Evolutionary conservation across 495 filamentous ascomycete species (phyloP).

Genomic region (Corynascus novoguineensis): DNA sequence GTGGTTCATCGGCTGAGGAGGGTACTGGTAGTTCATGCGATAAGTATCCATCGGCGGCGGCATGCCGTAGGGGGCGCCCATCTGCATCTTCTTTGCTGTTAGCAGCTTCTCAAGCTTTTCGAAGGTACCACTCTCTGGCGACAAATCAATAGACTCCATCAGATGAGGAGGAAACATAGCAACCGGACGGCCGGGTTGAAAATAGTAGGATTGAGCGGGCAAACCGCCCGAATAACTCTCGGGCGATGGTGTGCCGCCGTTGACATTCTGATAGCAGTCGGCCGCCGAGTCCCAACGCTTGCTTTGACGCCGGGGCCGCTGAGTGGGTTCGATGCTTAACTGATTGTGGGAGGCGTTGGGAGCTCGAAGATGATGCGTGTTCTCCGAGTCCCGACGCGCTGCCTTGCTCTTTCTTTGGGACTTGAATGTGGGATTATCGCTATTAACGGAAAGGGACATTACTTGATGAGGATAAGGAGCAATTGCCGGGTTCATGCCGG

Average conservation of each 20-base stretch:
- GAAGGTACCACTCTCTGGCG: slow-evolving; percentile 64
- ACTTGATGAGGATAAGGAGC: slow-evolving; percentile 45
- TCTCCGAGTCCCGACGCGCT: slow-evolving; percentile 41
- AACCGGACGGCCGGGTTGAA: slow-evolving; percentile 28
- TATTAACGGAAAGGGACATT: slow-evolving; percentile 53
- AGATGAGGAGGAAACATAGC: slow-evolving; percentile 36
- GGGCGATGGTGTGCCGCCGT: slow-evolving; percentile 18
- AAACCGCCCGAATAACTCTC: slow-evolving; percentile 25
- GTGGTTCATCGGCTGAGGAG: slow-evolving; percentile 18
- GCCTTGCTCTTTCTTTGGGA: slow-evolving; percentile 37
- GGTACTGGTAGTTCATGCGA: slow-evolving; percentile 32
- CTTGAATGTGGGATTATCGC: slow-evolving; percentile 28
- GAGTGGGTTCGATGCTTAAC: slow-evolving; percentile 21
- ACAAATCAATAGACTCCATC: slow-evolving; percentile 48
- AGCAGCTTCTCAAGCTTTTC: slow-evolving; percentile 71
- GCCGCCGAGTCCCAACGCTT: slow-evolving; percentile 35
- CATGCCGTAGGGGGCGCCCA: slow-evolving; percentile 34
- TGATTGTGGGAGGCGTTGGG: slow-evolving; percentile 31
- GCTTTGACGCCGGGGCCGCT: slow-evolving; percentile 35
- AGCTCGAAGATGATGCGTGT: slow-evolving; percentile 36
- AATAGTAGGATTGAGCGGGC: slow-evolving; percentile 20
- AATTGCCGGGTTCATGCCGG: slow-evolving; percentile 47
- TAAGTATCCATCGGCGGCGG: slow-evolving; percentile 28
- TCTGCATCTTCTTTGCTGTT: slow-evolving; percentile 55
- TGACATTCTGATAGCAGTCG: slow-evolving; percentile 21